phyloP scores from a whole-genome alignment of 2,329 filamentous ascomycete genomes.

The Xylariaceae sp. region DNA sequence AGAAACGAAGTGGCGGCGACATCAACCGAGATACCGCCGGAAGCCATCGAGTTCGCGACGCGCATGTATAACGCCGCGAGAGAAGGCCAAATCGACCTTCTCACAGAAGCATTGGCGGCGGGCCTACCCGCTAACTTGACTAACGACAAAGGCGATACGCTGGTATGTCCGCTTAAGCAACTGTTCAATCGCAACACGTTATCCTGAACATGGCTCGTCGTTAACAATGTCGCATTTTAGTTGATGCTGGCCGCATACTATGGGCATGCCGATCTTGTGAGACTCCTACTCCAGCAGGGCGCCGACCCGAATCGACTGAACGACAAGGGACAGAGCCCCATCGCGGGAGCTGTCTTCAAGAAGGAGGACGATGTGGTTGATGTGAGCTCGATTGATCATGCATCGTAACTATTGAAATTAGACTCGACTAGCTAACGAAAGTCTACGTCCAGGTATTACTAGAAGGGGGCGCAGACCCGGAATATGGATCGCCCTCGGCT shows the following conservation, averaged over 20 bases:
- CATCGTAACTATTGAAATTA: not conserved
- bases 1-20: not conserved
- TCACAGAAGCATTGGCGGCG: constrained; percentile 58
- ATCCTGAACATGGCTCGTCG: not conserved
- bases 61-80: constrained; percentile 64
- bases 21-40: constrained; percentile 47
- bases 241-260: constrained; percentile 70
- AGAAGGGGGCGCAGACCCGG: constrained; percentile 49
- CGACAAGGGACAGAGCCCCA: constrained; percentile 60
- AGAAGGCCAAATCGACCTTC: constrained; percentile 49
- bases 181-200: not conserved
- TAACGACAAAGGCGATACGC: constrained; percentile 67
- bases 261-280: constrained; percentile 56
- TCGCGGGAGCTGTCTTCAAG: constrained; percentile 70
- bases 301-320: constrained; percentile 65
- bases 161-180: constrained; percentile 39
- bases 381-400: constrained; percentile 29
- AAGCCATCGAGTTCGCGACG: constrained; percentile 59
- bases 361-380: constrained; percentile 59
- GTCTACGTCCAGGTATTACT: constrained; percentile 37
- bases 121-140: constrained; percentile 65
- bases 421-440: constrained; percentile 2
- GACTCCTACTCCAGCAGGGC: constrained; percentile 54
- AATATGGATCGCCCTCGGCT: constrained; percentile 46
- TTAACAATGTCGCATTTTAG: constrained; percentile 29